Base-by-base conservation (phyloP, 257 asterid genomes). In the Fraxinus americana region DNA sequence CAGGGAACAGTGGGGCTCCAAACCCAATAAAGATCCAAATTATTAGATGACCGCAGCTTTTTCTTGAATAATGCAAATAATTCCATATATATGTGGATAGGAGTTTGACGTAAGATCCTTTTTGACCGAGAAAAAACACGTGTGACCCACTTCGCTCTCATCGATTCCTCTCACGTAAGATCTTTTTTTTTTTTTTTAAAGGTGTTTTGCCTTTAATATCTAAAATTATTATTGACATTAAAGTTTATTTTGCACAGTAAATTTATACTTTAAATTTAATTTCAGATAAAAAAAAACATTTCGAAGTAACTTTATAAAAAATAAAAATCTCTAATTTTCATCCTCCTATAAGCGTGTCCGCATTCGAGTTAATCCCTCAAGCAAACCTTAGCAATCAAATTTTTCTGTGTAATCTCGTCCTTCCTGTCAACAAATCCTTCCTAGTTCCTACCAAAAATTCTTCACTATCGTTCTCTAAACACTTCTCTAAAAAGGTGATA, bases 31-130 rank as follows among this genome's bases (percentile, higher is more conserved):
- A 54, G 65, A 54, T 54, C 65, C 65, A 54, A 54, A 54, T 54
- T 54, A 54, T 54, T 54, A n/a, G 65, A 54, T 17, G 65, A 54
- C 65, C 65, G 65, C 65, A 54, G 65, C 65, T 54, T 54, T 54
- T 54, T 54, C 65, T 6, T 54, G 27, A 27, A 54, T 54, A 54
- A 54, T 54, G 65, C 65, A 54, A 54, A 54, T 54, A n/a, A 54
- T 54, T 54, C 27, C 65, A 54, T 19, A 6, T 19, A 54, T 19
- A 2, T 43, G 50, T 43, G 50, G 50, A 43, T 43, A 3, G 48
- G 48, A 41, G 48, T 41, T 14, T 16, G 57, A 48, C 57, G 7
- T 13, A 14, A 14, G 57, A 54, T 54, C 65, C n/a, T 54, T 54
- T 54, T 54, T 54, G 65, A 54, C 65, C 65, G n/a, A 54, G 65